Evolutionary conservation across 164 flowering plant genomes (phyloP), one percentile per base, ranked within the genome.

Genomic region (Buxus sempervirens): DNA sequence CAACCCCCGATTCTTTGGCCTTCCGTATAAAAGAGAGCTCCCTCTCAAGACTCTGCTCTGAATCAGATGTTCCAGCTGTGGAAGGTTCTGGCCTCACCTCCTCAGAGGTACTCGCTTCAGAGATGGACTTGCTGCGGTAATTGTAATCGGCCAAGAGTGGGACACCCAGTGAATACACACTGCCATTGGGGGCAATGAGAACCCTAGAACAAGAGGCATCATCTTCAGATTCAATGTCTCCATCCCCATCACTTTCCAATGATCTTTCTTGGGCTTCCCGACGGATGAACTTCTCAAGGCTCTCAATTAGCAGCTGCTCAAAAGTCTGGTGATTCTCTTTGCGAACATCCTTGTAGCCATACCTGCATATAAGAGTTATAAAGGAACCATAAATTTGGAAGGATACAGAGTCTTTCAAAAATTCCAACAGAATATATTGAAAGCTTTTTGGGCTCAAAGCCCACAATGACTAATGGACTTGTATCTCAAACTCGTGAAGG

Each of bases 311-410:
- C 58, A 95, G 83, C 77, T 95, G 98, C 80, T 95, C 97, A 77
- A 95, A 92, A 23, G 94, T 76, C 83, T 89, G 96, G 73, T 92
- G 98, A 80, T 89, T 90, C 82, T 95, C 99, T 79, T 90, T 95
- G n/a, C 97, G 88, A 2, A 84, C 88, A 79, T 95, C 99, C 77
- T 88, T 91, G 83, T 89, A 87, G 24, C 98, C 98, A 74, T 88
- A 89, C 80, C 96, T 90, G 84, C 60, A 69, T 22, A 57, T 55
- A 38, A 13, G 41, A 25, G 38, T 38, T 15, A 12, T 26, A 15
- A 3, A n/a, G n/a, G n/a, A n/a, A n/a, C n/a, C n/a, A n/a, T n/a
- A n/a, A 58, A 58, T 27, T 58, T 58, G 14, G 9, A 26, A 26
- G 55, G 25, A 8, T 32, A 13, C 32, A 65, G 60, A 19, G 20